Evolutionary conservation across 2,329 filamentous ascomycete species (phyloP).

Genomic region (Pseudogymnoascus destructans): DNA sequence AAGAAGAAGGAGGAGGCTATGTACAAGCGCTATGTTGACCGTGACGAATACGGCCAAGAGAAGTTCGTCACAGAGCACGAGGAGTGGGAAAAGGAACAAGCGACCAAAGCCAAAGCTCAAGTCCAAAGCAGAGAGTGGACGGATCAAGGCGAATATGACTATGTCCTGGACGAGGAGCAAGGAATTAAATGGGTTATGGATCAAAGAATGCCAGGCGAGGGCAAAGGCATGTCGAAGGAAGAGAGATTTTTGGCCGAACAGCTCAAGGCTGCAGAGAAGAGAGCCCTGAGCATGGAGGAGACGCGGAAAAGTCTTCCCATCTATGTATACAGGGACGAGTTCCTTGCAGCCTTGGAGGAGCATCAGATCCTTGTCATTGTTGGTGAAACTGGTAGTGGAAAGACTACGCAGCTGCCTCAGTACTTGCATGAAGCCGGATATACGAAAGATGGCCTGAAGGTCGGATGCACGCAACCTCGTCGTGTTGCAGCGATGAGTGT

Average conservation of each 20-base stretch:
- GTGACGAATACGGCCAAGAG: constrained; percentile 76
- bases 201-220: constrained; percentile 56
- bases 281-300: constrained; percentile 78
- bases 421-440: constrained; percentile 87
- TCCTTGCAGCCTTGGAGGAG: constrained; percentile 73
- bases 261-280: constrained; percentile 78
- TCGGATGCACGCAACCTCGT: constrained; percentile 88
- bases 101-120: constrained; percentile 75
- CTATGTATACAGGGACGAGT: constrained; percentile 72
- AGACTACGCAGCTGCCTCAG: constrained; percentile 90
- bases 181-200: constrained; percentile 77
- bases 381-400: constrained; percentile 88
- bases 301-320: constrained; percentile 84
- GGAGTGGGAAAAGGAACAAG: constrained; percentile 88
- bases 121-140: constrained; percentile 62
- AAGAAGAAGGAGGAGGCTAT: constrained; percentile 82
- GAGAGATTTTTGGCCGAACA: constrained; percentile 67
- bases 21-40: constrained; percentile 81
- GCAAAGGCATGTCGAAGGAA: constrained; percentile 60
- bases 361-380: constrained; percentile 86
- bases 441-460: constrained; percentile 69
- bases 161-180: constrained; percentile 81
- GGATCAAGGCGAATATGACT: constrained; percentile 76
- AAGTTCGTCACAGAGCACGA: constrained; percentile 88
- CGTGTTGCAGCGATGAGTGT: constrained; percentile 97